Conservation (phyloP, 2,329 filamentous ascomycete species). For the Venturia nashicola region DNA sequence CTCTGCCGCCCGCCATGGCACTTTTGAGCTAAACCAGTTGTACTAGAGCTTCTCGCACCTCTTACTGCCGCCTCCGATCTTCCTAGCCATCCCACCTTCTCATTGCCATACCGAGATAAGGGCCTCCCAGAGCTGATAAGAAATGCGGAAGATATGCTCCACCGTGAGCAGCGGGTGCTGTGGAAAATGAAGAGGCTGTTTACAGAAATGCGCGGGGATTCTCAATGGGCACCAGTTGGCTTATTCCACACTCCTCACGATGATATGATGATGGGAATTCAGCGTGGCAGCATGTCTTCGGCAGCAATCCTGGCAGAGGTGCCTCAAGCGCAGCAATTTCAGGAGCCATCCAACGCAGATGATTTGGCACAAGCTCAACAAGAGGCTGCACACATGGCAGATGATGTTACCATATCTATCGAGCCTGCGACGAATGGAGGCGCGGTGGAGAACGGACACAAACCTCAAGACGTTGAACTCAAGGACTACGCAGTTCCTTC, state of each 20-base stretch:
- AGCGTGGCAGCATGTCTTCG: background rate
- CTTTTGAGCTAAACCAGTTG: conserved; percentile 13
- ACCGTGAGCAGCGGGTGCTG: conserved; percentile 60
- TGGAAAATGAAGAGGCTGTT: conserved; percentile 65
- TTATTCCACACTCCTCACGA: conserved; percentile 39
- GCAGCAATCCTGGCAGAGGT: background rate
- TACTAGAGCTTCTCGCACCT: conserved; percentile 58
- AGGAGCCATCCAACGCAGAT: background rate
- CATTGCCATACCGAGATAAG: conserved; percentile 60
- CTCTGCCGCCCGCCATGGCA: conserved; percentile 8
- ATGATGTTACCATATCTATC: background rate
- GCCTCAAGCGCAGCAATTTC: background rate
- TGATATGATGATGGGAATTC: conserved; percentile 28
- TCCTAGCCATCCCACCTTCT: conserved; percentile 60
- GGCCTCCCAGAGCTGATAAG: conserved; percentile 59
- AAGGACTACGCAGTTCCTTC: background rate
- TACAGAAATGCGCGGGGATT: conserved; percentile 62
- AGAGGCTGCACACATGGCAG: conserved; percentile 1
- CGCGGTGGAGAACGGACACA: background rate
- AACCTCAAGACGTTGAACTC: background rate
- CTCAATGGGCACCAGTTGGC: conserved; percentile 49
- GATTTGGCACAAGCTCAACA: background rate
- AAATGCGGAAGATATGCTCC: conserved; percentile 58
- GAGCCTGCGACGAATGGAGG: conserved; percentile 2
- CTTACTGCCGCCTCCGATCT: conserved; percentile 65